Percentiles rank a stretch among this genome's conserved stretches.
Conservation (phyloP, 2,329 filamentous ascomycete species). For the Fusarium devonianum region DNA sequence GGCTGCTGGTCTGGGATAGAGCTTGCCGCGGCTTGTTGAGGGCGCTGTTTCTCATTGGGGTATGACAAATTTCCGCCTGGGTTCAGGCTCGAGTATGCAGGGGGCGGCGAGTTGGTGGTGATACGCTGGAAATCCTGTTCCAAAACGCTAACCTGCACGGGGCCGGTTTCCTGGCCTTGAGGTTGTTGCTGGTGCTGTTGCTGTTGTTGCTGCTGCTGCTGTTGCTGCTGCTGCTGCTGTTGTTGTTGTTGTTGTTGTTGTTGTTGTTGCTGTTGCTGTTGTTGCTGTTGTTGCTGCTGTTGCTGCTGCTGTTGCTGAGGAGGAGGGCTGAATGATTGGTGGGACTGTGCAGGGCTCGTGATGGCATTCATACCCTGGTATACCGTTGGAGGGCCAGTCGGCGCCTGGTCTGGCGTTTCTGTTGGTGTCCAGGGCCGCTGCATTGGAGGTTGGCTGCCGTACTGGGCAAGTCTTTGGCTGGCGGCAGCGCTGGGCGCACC, state of each 20-base stretch:
- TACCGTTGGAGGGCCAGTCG: constrained; percentile 87
- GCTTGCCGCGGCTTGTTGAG: constrained; percentile 46
- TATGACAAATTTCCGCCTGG: constrained; percentile 64
- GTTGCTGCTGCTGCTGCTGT: constrained; percentile 50
- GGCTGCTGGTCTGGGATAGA: constrained; percentile 40
- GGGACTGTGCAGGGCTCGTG: constrained; percentile 54
- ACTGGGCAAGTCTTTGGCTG: constrained; percentile 81
- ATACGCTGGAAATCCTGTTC: constrained; percentile 87
- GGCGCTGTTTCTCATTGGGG: constrained; percentile 78
- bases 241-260: constrained; percentile 8
- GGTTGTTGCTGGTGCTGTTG: constrained; percentile 50
- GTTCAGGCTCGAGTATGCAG: constrained; percentile 88
- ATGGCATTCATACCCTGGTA: constrained; percentile 87
- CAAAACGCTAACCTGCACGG: constrained; percentile 71
- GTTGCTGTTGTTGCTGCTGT: constrained; percentile 19
- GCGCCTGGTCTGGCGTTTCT: constrained; percentile 83
- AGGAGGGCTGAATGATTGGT: constrained; percentile 46
- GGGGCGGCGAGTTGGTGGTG: constrained; percentile 84
- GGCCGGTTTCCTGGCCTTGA: constrained; percentile 44
- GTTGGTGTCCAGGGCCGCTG: constrained; percentile 91
- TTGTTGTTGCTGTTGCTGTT: constrained; percentile 41
- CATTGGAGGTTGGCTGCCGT: constrained; percentile 57
- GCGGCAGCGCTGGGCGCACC: constrained; percentile 77
- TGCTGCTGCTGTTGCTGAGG: constrained; percentile 48
- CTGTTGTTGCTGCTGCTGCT: constrained; percentile 48